Conservation (phyloP, 768 basidiomycete species). For the Ramaria rubella region DNA sequence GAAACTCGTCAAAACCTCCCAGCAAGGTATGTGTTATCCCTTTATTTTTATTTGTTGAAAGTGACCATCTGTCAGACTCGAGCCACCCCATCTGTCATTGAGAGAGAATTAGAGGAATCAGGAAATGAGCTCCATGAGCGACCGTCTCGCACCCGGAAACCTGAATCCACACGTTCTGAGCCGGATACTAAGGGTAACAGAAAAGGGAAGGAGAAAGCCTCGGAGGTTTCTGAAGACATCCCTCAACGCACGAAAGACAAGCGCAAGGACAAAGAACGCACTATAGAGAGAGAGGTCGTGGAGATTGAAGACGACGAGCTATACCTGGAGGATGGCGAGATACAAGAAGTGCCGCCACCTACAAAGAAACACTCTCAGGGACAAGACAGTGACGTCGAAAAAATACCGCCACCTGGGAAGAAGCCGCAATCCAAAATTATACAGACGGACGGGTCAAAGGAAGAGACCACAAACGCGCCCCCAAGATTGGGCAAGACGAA, state of each 20-base stretch:
- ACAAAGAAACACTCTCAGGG: constrained; percentile 15
- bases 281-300: not conserved
- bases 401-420: constrained; percentile 15
- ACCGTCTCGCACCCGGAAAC: constrained; percentile 6
- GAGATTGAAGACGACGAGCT: constrained; percentile 25
- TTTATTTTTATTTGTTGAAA: not conserved
- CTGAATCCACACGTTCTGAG: constrained; percentile 16
- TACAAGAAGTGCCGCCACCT: constrained; percentile 10
- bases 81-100: not conserved
- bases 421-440: not conserved
- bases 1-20: not conserved
- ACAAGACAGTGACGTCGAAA: constrained; percentile 9
- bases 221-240: not conserved
- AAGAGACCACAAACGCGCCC: not conserved
- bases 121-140: constrained; percentile 23
- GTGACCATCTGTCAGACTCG: not conserved
- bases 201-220: constrained; percentile 8
- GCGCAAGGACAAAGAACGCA: not conserved
- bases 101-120: constrained; percentile 2
- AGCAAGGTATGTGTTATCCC: not conserved
- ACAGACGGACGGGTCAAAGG: not conserved
- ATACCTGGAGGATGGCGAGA: constrained; percentile 25
- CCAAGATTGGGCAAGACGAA: constrained; percentile 15
- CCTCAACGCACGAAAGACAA: not conserved
- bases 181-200: constrained; percentile 12